These are phyloP conservation scores for Emericellopsis terricola DNA, from an alignment of 495 filamentous ascomycete genomes.

Conservation along the genomic window DNA sequence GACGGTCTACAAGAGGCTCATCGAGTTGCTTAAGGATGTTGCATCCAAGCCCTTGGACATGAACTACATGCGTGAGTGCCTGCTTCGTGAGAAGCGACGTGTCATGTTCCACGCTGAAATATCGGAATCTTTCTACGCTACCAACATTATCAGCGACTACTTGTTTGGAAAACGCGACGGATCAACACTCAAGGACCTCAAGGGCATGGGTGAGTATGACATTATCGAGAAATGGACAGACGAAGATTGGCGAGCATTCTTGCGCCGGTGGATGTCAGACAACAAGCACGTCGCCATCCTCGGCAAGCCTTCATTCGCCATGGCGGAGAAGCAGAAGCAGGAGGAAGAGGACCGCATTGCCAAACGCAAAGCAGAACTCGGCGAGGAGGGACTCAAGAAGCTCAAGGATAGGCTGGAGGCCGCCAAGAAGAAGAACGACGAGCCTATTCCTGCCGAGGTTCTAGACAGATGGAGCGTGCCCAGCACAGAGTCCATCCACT, in stretches of 20 bases:
- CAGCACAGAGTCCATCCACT: conserved; percentile 72
- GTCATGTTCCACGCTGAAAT: conserved; percentile 65
- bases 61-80: conserved; percentile 71
- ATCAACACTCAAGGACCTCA: conserved; percentile 52
- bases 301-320: conserved; percentile 55
- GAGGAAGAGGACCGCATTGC: conserved; percentile 46
- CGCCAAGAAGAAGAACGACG: conserved; percentile 67
- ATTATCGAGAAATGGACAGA: conserved; percentile 64
- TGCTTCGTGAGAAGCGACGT: conserved; percentile 57
- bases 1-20: conserved; percentile 69
- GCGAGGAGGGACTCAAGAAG: conserved; percentile 38
- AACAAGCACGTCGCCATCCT: conserved; percentile 75
- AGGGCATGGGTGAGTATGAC: conserved; percentile 55
- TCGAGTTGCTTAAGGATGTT: conserved; percentile 65
- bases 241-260: conserved; percentile 60
- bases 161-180: conserved; percentile 79
- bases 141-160: conserved; percentile 74
- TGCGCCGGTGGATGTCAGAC: conserved; percentile 71
- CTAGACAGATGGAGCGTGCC: conserved; percentile 72
- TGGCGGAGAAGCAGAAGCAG: conserved; percentile 54
- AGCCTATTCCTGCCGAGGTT: conserved; percentile 55
- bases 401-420: conserved; percentile 58
- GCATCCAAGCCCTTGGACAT: conserved; percentile 70
- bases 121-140: conserved; percentile 55
- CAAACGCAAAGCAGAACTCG: conserved; percentile 30